Evolutionary conservation across 345 rosid species (phyloP), one percentile per base, ranked within the genome.

Genomic region (Moricandia moricandioides): DNA sequence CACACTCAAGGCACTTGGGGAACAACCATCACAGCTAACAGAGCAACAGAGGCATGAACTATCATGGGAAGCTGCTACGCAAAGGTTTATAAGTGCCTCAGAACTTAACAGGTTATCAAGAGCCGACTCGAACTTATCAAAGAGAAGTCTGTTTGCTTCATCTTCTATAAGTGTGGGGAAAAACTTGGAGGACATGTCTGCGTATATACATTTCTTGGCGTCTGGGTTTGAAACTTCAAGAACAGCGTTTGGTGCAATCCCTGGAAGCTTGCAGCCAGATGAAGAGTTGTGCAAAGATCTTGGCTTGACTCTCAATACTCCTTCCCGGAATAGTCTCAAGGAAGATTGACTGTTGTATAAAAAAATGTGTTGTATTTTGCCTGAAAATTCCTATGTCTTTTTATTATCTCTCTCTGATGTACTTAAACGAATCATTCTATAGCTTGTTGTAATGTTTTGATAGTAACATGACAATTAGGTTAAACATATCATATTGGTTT

Each of bases 11-110:
- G 97, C 97, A 37, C 85, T 92, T 21, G 35, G 65, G 27, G 97
- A 89, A 74, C 88, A 89, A 77, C 97, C 99, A 13, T 77, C 79
- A 4, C 87, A 81, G 40, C 73, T 83, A 79, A 88, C 86, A 4
- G 94, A 88, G 65, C 82, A 86, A 17, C 87, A 90, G 76, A 87
- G 91, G 56, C 82, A 86, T 74, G 86, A 86, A 45, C 82, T 94
- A 43, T 90, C 97, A 4, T 91, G 97, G 97, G 97, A 95, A 75
- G 88, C 97, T 3, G 97, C 99, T 37, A 90, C 96, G 1, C 83
- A 89, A 39, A 82, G 97, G 67, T 95, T 95, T 81, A 71, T 94
- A 71, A 78, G 61, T 68, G 88, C 80, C 58, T 75, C 88, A 13
- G 86, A 81, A 70, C 77, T 91, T 39, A 83, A 78, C 34, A 71